phyloP scores from a whole-genome alignment of 2,329 filamentous ascomycete species.

The Penicillium sp. region DNA sequence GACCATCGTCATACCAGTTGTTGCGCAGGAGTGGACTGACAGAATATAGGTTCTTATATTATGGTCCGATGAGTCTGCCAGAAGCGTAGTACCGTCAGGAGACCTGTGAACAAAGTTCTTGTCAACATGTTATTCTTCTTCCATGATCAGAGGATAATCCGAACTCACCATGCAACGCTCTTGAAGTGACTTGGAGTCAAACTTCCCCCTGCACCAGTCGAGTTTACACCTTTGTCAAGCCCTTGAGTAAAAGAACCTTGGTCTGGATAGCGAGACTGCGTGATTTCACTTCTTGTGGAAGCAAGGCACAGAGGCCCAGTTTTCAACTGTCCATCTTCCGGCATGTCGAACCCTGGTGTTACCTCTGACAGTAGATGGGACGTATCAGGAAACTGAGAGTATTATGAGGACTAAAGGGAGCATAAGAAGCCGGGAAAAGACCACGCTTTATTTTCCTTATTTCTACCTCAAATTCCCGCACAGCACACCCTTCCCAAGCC shows the following conservation, averaged over 20 bases:
- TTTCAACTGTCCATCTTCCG: not conserved
- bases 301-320: constrained; percentile 35
- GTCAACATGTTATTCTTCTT: not conserved
- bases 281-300: constrained; percentile 22
- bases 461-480: not conserved
- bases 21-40: constrained; percentile 36
- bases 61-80: constrained; percentile 59
- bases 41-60: constrained; percentile 60
- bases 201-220: not conserved
- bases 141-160: not conserved
- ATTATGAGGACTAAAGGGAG: not conserved
- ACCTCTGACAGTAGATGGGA: not conserved
- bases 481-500: not conserved
- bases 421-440: not conserved
- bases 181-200: constrained; percentile 45
- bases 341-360: constrained; percentile 17
- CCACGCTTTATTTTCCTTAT: not conserved
- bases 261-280: not conserved
- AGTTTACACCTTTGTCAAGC: not conserved
- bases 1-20: not conserved
- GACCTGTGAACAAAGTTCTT: constrained; percentile 41
- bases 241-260: not conserved
- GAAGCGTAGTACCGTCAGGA: constrained; percentile 61
- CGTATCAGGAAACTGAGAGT: not conserved
- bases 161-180: constrained; percentile 49